phyloP scores from a whole-genome alignment of 2,329 filamentous ascomycete species.

The Aureobasidium namibiae region DNA sequence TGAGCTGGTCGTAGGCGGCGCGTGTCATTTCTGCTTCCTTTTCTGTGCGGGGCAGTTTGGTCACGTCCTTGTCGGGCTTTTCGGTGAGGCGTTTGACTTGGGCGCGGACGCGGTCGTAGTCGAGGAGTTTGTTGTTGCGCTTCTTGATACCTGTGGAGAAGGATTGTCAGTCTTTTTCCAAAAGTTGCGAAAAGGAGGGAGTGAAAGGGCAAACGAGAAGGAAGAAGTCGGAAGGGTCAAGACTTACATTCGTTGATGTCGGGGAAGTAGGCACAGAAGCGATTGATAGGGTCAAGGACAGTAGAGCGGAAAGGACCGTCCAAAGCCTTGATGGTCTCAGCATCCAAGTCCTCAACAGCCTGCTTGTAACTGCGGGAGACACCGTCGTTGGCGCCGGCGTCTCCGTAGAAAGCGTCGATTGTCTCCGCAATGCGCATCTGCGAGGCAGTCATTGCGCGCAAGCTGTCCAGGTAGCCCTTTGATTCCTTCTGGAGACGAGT shows the following conservation, averaged over 20 bases:
- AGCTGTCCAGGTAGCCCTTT: conserved; percentile 92
- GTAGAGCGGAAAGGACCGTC: conserved; percentile 94
- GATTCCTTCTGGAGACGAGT: conserved; percentile 92
- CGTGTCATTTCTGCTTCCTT: conserved; percentile 95
- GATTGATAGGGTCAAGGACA: conserved; percentile 87
- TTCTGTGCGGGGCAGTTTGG: conserved; percentile 89
- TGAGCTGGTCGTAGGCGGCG: conserved; percentile 88
- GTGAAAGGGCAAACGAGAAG: too few relatives aligned
- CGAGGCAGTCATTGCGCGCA: conserved; percentile 97
- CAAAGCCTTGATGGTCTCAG: conserved; percentile 95
- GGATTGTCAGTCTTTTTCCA: not conserved
- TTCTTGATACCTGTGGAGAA: conserved; percentile 75
- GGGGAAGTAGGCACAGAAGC: conserved; percentile 97
- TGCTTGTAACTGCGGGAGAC: conserved; percentile 97
- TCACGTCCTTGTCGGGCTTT: conserved; percentile 97
- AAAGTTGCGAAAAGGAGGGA: too few relatives aligned
- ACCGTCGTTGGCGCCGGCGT: conserved; percentile 87
- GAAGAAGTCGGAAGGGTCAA: not conserved
- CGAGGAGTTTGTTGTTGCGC: conserved; percentile 93
- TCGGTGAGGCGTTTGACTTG: conserved; percentile 96
- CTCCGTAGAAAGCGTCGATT: conserved; percentile 98
- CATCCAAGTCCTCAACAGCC: conserved; percentile 92
- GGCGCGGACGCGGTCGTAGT: conserved; percentile 91
- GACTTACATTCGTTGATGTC: conserved; percentile 89
- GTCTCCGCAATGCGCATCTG: conserved; percentile 99